These are phyloP conservation scores for Arthrobotrys conoides DNA, from an alignment of 2,329 filamentous ascomycete species.

Conservation along the genomic window DNA sequence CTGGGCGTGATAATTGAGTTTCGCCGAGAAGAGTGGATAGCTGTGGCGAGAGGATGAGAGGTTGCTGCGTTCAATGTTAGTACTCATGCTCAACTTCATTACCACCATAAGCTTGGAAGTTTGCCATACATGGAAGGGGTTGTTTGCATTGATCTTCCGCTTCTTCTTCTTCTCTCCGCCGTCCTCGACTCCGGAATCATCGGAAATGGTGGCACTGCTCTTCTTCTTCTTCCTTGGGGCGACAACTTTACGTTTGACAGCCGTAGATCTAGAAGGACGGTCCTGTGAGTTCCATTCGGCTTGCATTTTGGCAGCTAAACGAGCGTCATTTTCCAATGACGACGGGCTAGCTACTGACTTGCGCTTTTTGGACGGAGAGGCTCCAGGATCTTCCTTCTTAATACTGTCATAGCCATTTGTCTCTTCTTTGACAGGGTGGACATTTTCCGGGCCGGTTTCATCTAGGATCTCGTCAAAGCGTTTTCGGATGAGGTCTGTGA, in stretches of 20 bases:
- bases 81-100: background rate
- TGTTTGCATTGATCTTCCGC: constrained; percentile 80
- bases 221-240: constrained; percentile 74
- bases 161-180: constrained; percentile 73
- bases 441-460: constrained; percentile 67
- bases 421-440: constrained; percentile 65
- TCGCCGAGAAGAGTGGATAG: constrained; percentile 80
- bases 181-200: constrained; percentile 68
- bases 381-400: constrained; percentile 65
- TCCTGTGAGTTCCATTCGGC: constrained; percentile 84
- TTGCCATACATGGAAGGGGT: constrained; percentile 83
- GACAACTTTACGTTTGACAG: constrained; percentile 79
- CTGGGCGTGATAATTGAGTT: constrained; percentile 84
- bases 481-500: constrained; percentile 80
- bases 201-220: constrained; percentile 82
- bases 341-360: constrained; percentile 68
- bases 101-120: background rate
- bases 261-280: constrained; percentile 72
- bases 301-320: constrained; percentile 87
- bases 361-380: constrained; percentile 65
- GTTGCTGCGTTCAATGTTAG: constrained; percentile 68
- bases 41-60: constrained; percentile 79
- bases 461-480: constrained; percentile 80
- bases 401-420: constrained; percentile 67
- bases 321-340: constrained; percentile 83